A percentile compares a stretch with the other conserved stretches of the same genome.
phyloP scores from a whole-genome alignment of 768 basidiomycete genomes.

The Russula vinacea region DNA sequence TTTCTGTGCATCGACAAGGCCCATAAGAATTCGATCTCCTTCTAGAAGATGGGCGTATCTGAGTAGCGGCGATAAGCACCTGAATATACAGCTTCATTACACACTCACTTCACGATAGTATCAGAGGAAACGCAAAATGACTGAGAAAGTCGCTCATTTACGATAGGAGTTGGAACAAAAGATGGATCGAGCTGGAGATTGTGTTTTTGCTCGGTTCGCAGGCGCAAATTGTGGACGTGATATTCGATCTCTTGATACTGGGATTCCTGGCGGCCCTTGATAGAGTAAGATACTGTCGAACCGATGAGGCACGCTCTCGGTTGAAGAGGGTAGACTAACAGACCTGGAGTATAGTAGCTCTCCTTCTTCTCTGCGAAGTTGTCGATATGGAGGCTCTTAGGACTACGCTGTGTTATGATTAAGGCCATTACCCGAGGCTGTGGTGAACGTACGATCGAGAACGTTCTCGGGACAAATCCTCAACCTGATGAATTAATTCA shows the following conservation, averaged over 20 bases:
- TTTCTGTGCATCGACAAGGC: conserved; percentile 14
- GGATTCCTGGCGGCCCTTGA: conserved; percentile 14
- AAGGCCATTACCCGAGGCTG: background rate
- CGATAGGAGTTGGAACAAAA: conserved; percentile 17
- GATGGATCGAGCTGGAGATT: conserved; percentile 23
- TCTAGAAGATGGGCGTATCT: conserved; percentile 27
- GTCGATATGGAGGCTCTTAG: conserved; percentile 7
- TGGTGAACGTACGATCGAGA: conserved; percentile 11
- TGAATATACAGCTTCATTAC: no score
- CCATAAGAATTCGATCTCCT: conserved; percentile 21
- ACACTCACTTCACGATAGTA: conserved; percentile 10
- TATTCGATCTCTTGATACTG: conserved; percentile 22
- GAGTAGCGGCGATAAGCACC: background rate
- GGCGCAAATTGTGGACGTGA: conserved; percentile 8
- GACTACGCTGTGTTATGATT: background rate
- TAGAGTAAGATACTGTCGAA: conserved; percentile 13
- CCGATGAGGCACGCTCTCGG: background rate
- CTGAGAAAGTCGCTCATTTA: conserved; percentile 13
- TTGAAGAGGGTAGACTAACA: background rate
- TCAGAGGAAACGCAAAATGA: conserved; percentile 17
- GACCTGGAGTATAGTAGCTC: conserved; percentile 6
- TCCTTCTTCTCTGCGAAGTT: conserved; percentile 12
- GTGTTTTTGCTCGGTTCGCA: conserved; percentile 19
- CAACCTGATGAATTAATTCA: conserved; percentile 13
- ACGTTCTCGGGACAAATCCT: conserved; percentile 12